Evolutionary conservation across 2,329 filamentous ascomycete species (phyloP).

Genomic region (Xylariaceae sp.): DNA sequence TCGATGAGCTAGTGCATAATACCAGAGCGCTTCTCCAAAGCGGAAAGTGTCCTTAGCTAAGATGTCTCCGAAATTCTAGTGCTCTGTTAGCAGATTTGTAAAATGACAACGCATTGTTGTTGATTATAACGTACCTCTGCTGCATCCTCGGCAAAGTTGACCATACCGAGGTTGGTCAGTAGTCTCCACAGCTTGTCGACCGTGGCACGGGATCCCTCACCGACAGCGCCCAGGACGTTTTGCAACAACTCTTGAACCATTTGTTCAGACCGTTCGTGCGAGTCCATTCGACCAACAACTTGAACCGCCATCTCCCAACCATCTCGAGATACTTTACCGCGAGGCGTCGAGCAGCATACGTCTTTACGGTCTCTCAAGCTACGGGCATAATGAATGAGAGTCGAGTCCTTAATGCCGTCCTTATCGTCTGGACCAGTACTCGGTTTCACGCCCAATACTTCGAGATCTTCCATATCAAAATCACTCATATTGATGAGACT

Average conservation of each 20-base stretch:
- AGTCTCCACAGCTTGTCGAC: slow-evolving; percentile 80
- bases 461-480: slow-evolving; percentile 78
- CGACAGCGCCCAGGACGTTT: slow-evolving; percentile 57
- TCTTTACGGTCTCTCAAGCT: slow-evolving; percentile 56
- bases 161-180: slow-evolving; percentile 73
- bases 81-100: slow-evolving; percentile 27
- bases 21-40: slow-evolving; percentile 83
- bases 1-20: slow-evolving; percentile 82
- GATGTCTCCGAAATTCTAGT: slow-evolving; percentile 75
- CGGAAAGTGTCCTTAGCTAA: slow-evolving; percentile 67
- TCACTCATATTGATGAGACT: slow-evolving; percentile 57
- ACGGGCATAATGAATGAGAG: slow-evolving; percentile 72
- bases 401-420: slow-evolving; percentile 71
- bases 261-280: slow-evolving; percentile 64
- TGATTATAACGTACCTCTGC: slow-evolving; percentile 62
- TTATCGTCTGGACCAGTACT: slow-evolving; percentile 52
- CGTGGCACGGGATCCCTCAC: slow-evolving; percentile 63
- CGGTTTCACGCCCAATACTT: slow-evolving; percentile 68
- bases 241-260: slow-evolving; percentile 69
- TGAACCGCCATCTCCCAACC: slow-evolving; percentile 90
- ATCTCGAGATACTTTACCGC: slow-evolving; percentile 46
- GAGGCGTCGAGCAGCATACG: slow-evolving; percentile 37
- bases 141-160: slow-evolving; percentile 71
- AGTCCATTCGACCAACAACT: slow-evolving; percentile 76
- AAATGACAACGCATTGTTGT: neutral